phyloP scores from a whole-genome alignment of 495 filamentous ascomycete species.

The Aspergillus heteromorphus region DNA sequence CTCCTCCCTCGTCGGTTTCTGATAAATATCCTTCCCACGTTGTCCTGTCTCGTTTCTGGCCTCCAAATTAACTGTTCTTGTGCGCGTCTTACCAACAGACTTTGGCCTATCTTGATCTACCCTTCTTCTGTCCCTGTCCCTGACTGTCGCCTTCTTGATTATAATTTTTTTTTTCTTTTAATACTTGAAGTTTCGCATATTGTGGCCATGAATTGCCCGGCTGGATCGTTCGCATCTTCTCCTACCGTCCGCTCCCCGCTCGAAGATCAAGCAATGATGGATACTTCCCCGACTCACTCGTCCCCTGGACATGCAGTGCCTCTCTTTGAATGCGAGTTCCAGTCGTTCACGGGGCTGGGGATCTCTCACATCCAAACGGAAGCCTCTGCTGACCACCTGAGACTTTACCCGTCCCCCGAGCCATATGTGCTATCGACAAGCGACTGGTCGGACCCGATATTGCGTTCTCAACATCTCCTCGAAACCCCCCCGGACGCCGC shows the following conservation, averaged over 20 bases:
- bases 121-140: neutral
- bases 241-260: constrained; percentile 3
- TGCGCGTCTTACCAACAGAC: too few relatives aligned
- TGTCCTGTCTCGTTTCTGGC: too few relatives aligned
- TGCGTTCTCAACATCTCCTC: constrained; percentile 13
- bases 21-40: neutral
- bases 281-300: constrained; percentile 16
- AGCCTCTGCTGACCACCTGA: constrained; percentile 8
- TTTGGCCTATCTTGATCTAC: neutral
- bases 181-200: neutral
- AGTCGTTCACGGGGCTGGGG: constrained; percentile 24
- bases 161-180: neutral
- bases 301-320: constrained; percentile 15
- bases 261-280: constrained; percentile 9
- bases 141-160: neutral
- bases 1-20: constrained; percentile 3
- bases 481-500: constrained; percentile 15
- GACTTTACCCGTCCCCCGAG: constrained; percentile 6
- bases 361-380: constrained; percentile 28
- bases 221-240: constrained; percentile 10
- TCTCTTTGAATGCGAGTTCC: constrained; percentile 12
- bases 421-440: constrained; percentile 12
- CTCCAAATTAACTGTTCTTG: neutral
- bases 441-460: constrained; percentile 16
- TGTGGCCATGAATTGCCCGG: constrained; percentile 13